Conservation (phyloP, 139 green algal species). For the Astrephomene gubernaculifera region DNA sequence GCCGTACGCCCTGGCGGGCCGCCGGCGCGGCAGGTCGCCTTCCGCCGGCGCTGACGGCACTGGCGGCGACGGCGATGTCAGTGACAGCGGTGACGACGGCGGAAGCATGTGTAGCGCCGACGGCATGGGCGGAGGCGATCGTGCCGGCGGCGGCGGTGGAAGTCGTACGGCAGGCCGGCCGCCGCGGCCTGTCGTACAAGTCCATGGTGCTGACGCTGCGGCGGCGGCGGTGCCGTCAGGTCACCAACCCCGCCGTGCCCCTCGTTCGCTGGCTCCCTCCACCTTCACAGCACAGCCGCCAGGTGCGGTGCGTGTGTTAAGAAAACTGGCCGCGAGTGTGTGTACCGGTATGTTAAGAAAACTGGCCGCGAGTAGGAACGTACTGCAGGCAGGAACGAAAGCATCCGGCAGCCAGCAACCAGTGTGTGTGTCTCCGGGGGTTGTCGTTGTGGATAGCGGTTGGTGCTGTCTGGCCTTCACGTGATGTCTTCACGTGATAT, state of each 20-base stretch:
- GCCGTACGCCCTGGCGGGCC: neutral
- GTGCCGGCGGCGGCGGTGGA: slow-evolving; percentile 1
- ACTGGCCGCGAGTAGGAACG: no score
- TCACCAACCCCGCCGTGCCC: neutral
- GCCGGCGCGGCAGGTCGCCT: neutral
- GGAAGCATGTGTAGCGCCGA: neutral
- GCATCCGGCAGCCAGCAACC: no score
- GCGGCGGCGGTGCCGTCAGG: neutral
- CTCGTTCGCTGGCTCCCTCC: neutral
- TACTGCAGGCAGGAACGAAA: no score
- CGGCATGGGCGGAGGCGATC: neutral
- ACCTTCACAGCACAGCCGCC: neutral
- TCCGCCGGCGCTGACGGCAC: neutral
- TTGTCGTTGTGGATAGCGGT: no score
- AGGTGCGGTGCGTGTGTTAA: no score
- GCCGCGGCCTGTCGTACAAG: neutral
- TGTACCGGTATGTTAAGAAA: no score
- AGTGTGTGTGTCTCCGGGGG: no score
- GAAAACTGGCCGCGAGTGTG: no score
- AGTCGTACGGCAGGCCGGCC: slow-evolving; percentile 2
- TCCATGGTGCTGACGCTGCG: neutral
- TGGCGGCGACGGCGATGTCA: neutral
- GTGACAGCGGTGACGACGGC: slow-evolving; percentile 6
- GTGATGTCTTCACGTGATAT: no score
- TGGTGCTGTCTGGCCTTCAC: no score